These are phyloP conservation scores for Didymella exigua DNA, from an alignment of 2,329 filamentous ascomycete genomes.

Conservation along the genomic window DNA sequence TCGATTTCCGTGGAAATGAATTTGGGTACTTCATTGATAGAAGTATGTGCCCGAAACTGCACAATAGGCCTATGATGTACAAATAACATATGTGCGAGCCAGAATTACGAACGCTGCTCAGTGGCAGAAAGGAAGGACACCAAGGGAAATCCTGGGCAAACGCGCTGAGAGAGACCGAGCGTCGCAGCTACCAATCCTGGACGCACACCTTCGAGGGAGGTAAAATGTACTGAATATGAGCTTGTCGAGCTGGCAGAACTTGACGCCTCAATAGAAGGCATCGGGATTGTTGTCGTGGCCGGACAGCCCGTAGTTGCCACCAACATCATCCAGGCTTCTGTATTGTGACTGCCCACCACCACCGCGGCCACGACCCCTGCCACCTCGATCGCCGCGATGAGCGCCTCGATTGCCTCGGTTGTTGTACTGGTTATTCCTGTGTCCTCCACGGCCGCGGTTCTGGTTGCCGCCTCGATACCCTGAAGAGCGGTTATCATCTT, in stretches of 20 bases:
- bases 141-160: not conserved
- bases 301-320: slow-evolving; percentile 35
- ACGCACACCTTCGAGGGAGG: not conserved
- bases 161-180: not conserved
- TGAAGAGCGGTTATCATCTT: slow-evolving; percentile 33
- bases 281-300: slow-evolving; percentile 42
- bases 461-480: slow-evolving; percentile 44
- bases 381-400: slow-evolving; percentile 49
- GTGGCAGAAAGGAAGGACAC: not conserved
- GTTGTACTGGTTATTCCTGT: slow-evolving; percentile 40
- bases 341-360: slow-evolving; percentile 47
- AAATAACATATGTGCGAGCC: not conserved
- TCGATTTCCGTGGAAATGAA: not conserved
- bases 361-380: slow-evolving; percentile 37
- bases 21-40: slow-evolving; percentile 10
- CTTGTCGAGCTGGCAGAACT: too few species aligned
- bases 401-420: slow-evolving; percentile 51
- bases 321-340: slow-evolving; percentile 53
- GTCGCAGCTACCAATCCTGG: not conserved
- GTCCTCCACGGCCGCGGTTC: slow-evolving; percentile 38
- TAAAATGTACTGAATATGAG: too few species aligned
- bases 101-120: not conserved
- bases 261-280: slow-evolving; percentile 36
- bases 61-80: not conserved
- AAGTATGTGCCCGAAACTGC: slow-evolving; percentile 4